Base-by-base conservation (phyloP, 371 early-diverging fungal genomes). In the Thermomucor indicae-seudaticae region DNA sequence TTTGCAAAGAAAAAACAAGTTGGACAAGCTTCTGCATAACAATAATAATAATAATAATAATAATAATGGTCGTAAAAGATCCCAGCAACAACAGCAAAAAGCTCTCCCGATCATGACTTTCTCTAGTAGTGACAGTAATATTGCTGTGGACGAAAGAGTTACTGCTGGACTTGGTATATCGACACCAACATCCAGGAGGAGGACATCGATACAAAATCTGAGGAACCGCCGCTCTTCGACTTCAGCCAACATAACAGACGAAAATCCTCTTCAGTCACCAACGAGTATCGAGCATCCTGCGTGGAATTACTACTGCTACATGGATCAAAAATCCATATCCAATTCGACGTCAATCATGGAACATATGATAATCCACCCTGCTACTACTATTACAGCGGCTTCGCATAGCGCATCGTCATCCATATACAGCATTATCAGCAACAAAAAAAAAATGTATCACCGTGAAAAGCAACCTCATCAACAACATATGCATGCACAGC, bases 91-190 rank as follows among this genome's bases (percentile, higher is more conserved):
- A 3, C 8, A 8, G 19, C 30, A 41, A 25, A 20, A 22, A 17
- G 34, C 35, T 8, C 43, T 47, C 25, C 23, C 47, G 22, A 54
- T 54, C 47, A 54, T 45, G 10, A 47, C 41, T 42, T 30, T 20
- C 16, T 22, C 47, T 16, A n/a, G n/a, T n/a, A n/a, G n/a, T n/a
- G 54, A 54, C 19, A 54, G 47, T 41, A 47, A 41, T 25, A 31
- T 44, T 27, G 43, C 47, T 17, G 51, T 68, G 14, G 70, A 67
- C 45, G 67, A 65, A 34, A 44, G 67, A 40, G 58, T 73, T 14
- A 68, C 70, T 25, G 65, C 64, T 22, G 70, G 73, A 3, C 48
- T 73, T 22, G 69, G 70, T 4, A 66, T 66, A 29, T 39, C 56
- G 16, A 51, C 41, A 6, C 34, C 51, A 30, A 6, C 41, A 17